Conservation (phyloP, 148 eudicot species). For the Rhododendron mucronatum region DNA sequence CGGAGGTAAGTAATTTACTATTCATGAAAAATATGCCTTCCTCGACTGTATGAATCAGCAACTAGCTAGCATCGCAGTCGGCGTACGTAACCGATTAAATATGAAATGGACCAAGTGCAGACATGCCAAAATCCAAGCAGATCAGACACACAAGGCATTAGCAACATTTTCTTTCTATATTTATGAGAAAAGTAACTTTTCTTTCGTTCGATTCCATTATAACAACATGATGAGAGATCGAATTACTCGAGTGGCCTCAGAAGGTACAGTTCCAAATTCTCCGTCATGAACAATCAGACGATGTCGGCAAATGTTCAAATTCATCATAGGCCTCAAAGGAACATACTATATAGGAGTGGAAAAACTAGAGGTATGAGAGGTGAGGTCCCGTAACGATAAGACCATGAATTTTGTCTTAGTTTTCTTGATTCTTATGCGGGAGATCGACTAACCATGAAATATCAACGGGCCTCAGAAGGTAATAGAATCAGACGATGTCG, state of each 20-base stretch:
- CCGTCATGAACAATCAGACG: conserved; percentile 6
- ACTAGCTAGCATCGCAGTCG: too few relatives aligned
- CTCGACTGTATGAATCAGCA: too few relatives aligned
- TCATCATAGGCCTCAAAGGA: conserved; percentile 2
- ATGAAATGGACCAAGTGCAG: not conserved
- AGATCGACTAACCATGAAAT: too few relatives aligned
- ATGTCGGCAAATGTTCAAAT: conserved; percentile 21
- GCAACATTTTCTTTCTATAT: not conserved
- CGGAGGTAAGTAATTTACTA: too few relatives aligned
- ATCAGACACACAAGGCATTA: not conserved
- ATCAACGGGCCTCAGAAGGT: conserved; percentile 13
- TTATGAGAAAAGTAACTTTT: too few relatives aligned
- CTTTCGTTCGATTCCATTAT: not conserved
- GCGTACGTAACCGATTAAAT: not conserved
- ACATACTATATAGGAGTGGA: not conserved
- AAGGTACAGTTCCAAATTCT: not conserved
- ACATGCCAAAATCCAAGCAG: not conserved
- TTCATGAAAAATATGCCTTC: too few relatives aligned
- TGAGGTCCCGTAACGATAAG: too few relatives aligned
- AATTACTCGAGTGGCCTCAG: not conserved
- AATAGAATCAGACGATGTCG: conserved; percentile 8
- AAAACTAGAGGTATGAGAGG: too few relatives aligned
- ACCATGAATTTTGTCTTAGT: too few relatives aligned
- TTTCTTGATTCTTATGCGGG: too few relatives aligned
- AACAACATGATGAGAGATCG: too few relatives aligned